phyloP scores from a whole-genome alignment of 2,329 filamentous ascomycete species.

The Tolypocladium pustulatum region DNA sequence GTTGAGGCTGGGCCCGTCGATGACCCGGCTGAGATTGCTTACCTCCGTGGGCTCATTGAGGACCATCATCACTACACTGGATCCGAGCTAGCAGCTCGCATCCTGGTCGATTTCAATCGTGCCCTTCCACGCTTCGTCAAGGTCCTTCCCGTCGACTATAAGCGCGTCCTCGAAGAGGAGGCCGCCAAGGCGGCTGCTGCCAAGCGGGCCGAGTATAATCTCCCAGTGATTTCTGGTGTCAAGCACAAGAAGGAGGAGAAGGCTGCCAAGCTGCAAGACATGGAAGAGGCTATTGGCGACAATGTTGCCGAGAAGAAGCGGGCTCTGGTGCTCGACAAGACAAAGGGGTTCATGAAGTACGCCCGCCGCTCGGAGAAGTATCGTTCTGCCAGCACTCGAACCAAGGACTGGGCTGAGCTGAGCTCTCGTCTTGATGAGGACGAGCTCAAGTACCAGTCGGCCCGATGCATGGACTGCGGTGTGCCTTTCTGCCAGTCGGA shows the following conservation, averaged over 20 bases:
- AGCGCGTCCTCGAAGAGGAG: conserved; percentile 80
- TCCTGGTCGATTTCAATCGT: conserved; percentile 89
- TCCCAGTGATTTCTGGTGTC: conserved; percentile 64
- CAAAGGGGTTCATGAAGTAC: conserved; percentile 95
- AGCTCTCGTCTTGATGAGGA: conserved; percentile 82
- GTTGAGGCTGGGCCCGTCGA: conserved; percentile 79
- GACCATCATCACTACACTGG: conserved; percentile 98
- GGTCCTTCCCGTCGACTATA: conserved; percentile 90
- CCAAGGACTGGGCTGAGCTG: conserved; percentile 88
- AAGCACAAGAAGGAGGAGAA: conserved; percentile 54
- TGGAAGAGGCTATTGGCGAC: conserved; percentile 85
- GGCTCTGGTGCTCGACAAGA: conserved; percentile 93
- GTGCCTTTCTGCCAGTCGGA: conserved; percentile 97
- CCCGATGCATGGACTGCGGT: conserved; percentile 97
- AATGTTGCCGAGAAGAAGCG: conserved; percentile 80
- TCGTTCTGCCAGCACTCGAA: conserved; percentile 70
- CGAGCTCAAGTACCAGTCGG: conserved; percentile 92
- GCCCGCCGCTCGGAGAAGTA: conserved; percentile 89
- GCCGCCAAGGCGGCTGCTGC: conserved; percentile 75
- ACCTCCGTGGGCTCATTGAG: conserved; percentile 81
- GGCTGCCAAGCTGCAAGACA: conserved; percentile 63
- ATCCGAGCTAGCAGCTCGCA: conserved; percentile 84
- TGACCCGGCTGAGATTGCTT: conserved; percentile 81
- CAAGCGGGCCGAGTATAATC: conserved; percentile 73
- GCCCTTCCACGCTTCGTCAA: conserved; percentile 87